Evolutionary conservation across 805 yeast species (phyloP).

Genomic region (Brettanomyces nanus): DNA sequence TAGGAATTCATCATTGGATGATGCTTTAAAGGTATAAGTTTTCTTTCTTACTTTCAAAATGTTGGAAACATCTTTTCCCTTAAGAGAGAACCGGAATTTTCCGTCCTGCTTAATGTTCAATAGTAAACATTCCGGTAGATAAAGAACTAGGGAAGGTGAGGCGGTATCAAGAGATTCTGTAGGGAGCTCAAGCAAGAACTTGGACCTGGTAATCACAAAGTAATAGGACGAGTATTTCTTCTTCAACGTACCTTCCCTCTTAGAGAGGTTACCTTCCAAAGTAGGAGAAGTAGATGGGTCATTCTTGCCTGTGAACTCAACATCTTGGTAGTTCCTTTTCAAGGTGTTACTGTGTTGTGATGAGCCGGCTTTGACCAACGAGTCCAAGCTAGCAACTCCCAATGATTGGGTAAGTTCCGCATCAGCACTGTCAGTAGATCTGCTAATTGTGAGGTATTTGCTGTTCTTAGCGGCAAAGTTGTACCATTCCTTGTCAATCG

Average conservation of each 20-base stretch:
- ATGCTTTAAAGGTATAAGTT: slow-evolving; percentile 32
- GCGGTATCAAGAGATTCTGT: slow-evolving; percentile 34
- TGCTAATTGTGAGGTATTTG: slow-evolving; percentile 24
- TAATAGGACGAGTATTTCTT: slow-evolving; percentile 36
- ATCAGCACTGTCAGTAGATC: background rate
- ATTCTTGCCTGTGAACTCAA: slow-evolving; percentile 31
- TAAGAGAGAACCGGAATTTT: slow-evolving; percentile 31
- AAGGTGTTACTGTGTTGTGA: slow-evolving; percentile 9
- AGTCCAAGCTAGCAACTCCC: slow-evolving; percentile 1
- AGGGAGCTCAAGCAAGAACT: slow-evolving; percentile 38
- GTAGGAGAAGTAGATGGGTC: slow-evolving; percentile 36
- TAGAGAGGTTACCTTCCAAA: slow-evolving; percentile 37
- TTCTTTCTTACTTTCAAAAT: slow-evolving; percentile 34
- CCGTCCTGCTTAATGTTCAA: slow-evolving; percentile 25
- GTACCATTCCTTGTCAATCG: slow-evolving; percentile 37
- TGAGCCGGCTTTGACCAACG: slow-evolving; percentile 5
- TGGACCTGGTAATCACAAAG: slow-evolving; percentile 39
- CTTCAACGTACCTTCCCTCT: slow-evolving; percentile 35
- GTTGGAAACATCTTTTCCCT: slow-evolving; percentile 31
- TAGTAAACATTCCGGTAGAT: slow-evolving; percentile 37
- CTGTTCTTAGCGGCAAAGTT: slow-evolving; percentile 28
- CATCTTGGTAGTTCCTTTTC: slow-evolving; percentile 29
- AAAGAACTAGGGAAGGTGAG: slow-evolving; percentile 37
- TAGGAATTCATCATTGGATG: slow-evolving; percentile 34
- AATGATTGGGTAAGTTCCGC: slow-evolving; percentile 12